These are phyloP conservation scores for Trametes hirsuta DNA, from an alignment of 1,284 basidiomycete species.

Conservation along the genomic window DNA sequence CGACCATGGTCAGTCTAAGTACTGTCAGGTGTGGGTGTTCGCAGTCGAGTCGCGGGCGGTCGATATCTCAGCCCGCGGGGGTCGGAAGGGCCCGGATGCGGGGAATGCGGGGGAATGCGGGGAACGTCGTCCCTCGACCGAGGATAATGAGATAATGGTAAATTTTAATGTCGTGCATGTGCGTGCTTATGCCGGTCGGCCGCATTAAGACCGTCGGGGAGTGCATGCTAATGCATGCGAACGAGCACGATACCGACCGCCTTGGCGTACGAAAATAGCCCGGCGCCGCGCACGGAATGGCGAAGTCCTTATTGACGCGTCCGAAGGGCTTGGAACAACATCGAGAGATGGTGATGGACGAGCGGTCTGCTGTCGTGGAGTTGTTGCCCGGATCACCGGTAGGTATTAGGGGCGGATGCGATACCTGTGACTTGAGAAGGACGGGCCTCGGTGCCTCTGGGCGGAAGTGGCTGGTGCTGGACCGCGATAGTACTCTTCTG, in stretches of 20 bases:
- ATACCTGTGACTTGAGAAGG: neutral
- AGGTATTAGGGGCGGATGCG: neutral
- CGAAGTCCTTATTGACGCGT: neutral
- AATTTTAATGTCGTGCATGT: neutral
- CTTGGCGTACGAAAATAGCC: neutral
- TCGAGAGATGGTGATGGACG: conserved; percentile 7
- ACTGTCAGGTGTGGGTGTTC: neutral
- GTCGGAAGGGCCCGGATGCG: neutral
- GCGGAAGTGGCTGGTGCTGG: too few relatives aligned
- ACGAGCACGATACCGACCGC: neutral
- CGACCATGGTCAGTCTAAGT: neutral
- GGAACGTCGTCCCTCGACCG: neutral
- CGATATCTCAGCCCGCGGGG: neutral
- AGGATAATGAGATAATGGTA: neutral
- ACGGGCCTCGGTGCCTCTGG: neutral
- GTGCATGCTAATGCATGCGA: neutral
- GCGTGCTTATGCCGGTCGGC: neutral
- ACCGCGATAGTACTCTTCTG: too few relatives aligned
- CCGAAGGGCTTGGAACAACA: neutral
- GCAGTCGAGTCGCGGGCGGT: neutral
- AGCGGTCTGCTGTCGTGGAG: neutral
- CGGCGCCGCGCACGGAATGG: neutral
- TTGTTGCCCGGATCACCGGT: conserved; percentile 9
- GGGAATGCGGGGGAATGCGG: neutral
- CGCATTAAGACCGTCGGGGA: conserved; percentile 12